Base-by-base conservation (phyloP, 2,329 filamentous ascomycete species). In the Pyrenochaeta sp. region DNA sequence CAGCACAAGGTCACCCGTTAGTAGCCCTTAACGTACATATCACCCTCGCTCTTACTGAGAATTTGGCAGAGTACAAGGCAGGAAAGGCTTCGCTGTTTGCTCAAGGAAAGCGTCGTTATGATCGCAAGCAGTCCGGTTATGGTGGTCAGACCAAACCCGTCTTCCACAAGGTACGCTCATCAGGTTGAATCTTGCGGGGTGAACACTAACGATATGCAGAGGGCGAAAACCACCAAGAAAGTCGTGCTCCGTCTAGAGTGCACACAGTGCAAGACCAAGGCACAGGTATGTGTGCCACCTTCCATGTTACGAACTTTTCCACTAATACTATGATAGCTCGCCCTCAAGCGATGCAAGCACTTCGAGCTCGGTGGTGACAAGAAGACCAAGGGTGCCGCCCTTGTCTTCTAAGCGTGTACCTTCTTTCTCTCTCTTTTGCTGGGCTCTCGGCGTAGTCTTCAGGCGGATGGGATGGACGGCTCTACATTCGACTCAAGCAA, bases 141-240 rank as follows among this genome's bases (percentile, higher is more conserved):
- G 95, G 95, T 92, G 95, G 95, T 93, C 95, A 99, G 88, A 99
- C 95, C 79, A 99, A 99, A 88, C 95, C 96, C 77, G 93, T 99
- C 80, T 99, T 98, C 91, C 95, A 98, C 92, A 99, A 76, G 71
- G 69, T 74, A 69, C 49, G 63, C 36, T 56, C 22, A 4, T 22
- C 19, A 13, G 30, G 30, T 46, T 5, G 32, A 13, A 34, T 39
- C 9, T 1, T 8, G n/a, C 24, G 22, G 34, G 12, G 27, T 10
- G 36, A 24, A 25, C 22, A 10, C 63, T 74, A 50, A 74, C 65
- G 62, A 42, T 36, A 42, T 47, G 42, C 56, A 98, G 91, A 98
- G 97, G 88, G 95, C 95, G 74, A 99, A 99, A 91, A 99, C 95
- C 75, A 99, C 95, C 81, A 99, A 99, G 92, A 99, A 99, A 91